Evolutionary conservation across 306 rosid genomes (phyloP).

Genomic region (Hylodesmum podocarpum): DNA sequence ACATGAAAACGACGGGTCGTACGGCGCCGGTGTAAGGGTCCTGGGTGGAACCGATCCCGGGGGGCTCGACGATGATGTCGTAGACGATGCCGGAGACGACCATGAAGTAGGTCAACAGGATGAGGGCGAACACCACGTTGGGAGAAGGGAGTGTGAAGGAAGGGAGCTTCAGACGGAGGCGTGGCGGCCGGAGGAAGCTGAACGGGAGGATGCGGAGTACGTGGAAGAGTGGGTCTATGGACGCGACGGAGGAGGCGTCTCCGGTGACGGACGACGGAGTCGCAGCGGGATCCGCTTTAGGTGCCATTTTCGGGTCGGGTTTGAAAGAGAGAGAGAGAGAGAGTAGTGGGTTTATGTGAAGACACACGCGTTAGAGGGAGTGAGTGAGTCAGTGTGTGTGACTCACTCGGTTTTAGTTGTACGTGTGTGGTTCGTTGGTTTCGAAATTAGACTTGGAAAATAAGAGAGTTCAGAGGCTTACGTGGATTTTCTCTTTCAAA

Average conservation of each 20-base stretch:
- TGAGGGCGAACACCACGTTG: conserved; percentile 48
- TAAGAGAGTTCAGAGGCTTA: background rate
- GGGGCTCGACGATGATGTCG: conserved; percentile 96
- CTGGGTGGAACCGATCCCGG: conserved; percentile 87
- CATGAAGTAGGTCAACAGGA: conserved; percentile 95
- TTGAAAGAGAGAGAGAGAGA: background rate
- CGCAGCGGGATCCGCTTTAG: conserved; percentile 36
- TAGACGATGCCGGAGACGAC: conserved; percentile 93
- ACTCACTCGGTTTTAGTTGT: background rate
- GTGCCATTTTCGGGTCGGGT: conserved; percentile 40
- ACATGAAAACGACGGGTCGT: conserved; percentile 81
- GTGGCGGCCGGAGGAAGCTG: conserved; percentile 58
- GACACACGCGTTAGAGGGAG: background rate
- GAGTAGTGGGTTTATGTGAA: background rate
- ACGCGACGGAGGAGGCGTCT: conserved; percentile 13
- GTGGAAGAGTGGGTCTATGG: conserved; percentile 43
- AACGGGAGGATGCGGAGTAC: conserved; percentile 49
- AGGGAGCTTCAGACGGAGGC: conserved; percentile 42
- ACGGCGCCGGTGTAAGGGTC: conserved; percentile 85
- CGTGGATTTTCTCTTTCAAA: background rate
- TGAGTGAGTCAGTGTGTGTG: background rate
- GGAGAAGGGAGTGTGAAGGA: conserved; percentile 36
- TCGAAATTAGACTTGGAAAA: background rate
- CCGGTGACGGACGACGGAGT: background rate
- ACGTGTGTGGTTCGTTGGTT: background rate